Evolutionary conservation across 768 basidiomycete species (phyloP).

Genomic region (Russula foetens): DNA sequence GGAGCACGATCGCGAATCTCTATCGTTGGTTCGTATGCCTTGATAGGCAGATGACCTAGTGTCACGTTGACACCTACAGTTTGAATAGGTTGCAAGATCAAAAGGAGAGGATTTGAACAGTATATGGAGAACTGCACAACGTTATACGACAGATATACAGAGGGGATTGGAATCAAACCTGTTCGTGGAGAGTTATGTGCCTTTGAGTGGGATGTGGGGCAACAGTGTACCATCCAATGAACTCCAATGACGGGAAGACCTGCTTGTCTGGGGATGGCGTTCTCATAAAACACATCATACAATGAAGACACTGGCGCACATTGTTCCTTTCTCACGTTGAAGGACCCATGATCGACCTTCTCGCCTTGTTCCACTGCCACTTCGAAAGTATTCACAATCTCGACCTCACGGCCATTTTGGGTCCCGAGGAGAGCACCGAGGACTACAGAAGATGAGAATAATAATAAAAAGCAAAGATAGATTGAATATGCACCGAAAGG

Average conservation of each 20-base stretch:
- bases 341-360: conserved; percentile 72
- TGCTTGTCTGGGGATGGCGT: conserved; percentile 66
- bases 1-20: conserved; percentile 75
- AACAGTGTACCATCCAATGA: conserved; percentile 97
- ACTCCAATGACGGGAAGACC: conserved; percentile 94
- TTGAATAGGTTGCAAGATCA: conserved; percentile 56
- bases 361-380: conserved; percentile 57
- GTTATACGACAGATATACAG: not conserved
- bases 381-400: conserved; percentile 97
- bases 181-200: conserved; percentile 81
- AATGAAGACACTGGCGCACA: conserved; percentile 38
- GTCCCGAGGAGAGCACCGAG: conserved; percentile 91
- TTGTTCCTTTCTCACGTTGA: conserved; percentile 78
- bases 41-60: conserved; percentile 76
- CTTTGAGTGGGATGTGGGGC: conserved; percentile 61
- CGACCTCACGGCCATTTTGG: conserved; percentile 89
- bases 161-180: conserved; percentile 38
- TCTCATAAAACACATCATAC: not conserved
- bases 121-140: conserved; percentile 63
- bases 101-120: conserved; percentile 83
- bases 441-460: conserved; percentile 39
- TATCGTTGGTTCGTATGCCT: conserved; percentile 87
- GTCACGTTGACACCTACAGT: conserved; percentile 43
- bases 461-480: not conserved
- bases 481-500: conserved; percentile 51